Conservation (phyloP, 106 monocot species). For the Gastrodia elata region DNA sequence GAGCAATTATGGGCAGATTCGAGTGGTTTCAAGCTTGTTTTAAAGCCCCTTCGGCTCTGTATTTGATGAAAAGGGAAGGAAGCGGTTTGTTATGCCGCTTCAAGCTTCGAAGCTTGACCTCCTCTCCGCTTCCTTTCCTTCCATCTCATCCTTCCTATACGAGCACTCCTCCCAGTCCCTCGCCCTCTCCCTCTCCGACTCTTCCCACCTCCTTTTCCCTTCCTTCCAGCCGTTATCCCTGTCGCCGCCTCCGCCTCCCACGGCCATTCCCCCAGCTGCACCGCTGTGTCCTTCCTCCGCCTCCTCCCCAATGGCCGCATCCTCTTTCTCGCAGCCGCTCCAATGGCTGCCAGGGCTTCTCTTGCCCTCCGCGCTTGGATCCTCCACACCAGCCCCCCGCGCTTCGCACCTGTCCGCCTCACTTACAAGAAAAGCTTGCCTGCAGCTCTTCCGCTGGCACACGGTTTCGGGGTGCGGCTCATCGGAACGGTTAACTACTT, state of each 20-base stretch:
- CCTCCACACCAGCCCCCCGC: conserved; percentile 2
- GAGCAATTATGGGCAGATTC: too few species aligned
- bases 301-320: conserved; percentile 5
- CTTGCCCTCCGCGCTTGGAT: conserved; percentile 21
- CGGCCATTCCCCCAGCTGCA: conserved; percentile 7
- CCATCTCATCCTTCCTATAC: conserved; percentile 14
- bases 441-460: not conserved
- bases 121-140: conserved; percentile 5
- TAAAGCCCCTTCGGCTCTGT: not conserved
- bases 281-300: conserved; percentile 5
- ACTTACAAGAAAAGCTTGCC: conserved; percentile 7
- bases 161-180: conserved; percentile 14
- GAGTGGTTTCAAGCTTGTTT: too few species aligned
- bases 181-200: conserved; percentile 8
- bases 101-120: conserved; percentile 21
- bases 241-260: not conserved
- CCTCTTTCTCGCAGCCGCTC: conserved; percentile 16
- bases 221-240: conserved; percentile 10
- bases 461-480: conserved; percentile 16
- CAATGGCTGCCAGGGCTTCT: not conserved
- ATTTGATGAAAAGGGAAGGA: conserved; percentile 2
- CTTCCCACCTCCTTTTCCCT: conserved; percentile 11
- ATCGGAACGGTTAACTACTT: conserved; percentile 16
- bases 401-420: conserved; percentile 10
- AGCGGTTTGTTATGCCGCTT: conserved; percentile 12